phyloP scores from a whole-genome alignment of 805 yeast genomes.

The Scheffersomyces amazonensis region DNA sequence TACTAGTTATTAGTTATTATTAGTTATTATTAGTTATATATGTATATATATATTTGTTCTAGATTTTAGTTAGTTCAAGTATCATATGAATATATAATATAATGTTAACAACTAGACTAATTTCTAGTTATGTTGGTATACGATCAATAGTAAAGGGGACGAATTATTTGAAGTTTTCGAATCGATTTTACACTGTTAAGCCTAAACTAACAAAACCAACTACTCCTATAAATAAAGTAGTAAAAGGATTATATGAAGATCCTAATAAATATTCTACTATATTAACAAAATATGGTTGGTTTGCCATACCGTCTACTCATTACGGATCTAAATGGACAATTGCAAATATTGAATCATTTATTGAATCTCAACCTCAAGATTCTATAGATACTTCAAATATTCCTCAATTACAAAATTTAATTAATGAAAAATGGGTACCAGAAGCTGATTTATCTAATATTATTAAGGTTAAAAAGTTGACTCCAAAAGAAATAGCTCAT shows the following conservation, averaged over 20 bases:
- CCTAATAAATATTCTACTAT: slow-evolving; percentile 12
- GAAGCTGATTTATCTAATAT: background rate
- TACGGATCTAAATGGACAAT: slow-evolving; percentile 17
- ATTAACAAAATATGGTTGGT: slow-evolving; percentile 20
- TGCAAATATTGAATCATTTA: slow-evolving; percentile 10
- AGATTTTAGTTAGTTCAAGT: too few species aligned
- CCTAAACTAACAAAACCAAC: too few species aligned
- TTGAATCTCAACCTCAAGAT: slow-evolving; percentile 8
- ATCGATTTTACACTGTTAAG: too few species aligned
- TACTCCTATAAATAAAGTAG: too few species aligned
- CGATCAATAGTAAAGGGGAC: too few species aligned
- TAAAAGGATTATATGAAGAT: background rate
- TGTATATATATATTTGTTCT: too few species aligned
- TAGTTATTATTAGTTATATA: too few species aligned
- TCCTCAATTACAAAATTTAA: slow-evolving; percentile 10
- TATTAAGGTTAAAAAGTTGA: background rate
- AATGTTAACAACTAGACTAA: too few species aligned
- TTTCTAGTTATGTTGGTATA: too few species aligned
- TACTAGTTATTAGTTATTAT: too few species aligned
- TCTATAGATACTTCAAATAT: slow-evolving; percentile 2
- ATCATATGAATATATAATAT: too few species aligned
- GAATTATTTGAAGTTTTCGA: too few species aligned
- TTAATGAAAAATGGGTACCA: slow-evolving; percentile 15
- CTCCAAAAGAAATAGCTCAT: background rate
- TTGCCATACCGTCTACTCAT: slow-evolving; percentile 11